Base-by-base conservation (phyloP, 2,329 filamentous ascomycete genomes). In the Cladosporium velox region DNA sequence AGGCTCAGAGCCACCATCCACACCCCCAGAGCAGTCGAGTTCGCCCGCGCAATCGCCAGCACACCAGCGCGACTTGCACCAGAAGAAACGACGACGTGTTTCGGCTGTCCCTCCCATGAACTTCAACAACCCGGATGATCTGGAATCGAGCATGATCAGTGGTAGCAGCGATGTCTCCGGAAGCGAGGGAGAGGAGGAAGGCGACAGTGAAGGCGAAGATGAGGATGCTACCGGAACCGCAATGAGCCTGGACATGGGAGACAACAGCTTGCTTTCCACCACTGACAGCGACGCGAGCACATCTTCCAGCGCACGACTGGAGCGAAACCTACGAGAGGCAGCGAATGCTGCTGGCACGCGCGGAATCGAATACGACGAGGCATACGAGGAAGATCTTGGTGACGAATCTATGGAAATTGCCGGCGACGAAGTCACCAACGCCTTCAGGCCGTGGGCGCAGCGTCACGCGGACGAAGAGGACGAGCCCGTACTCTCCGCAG, bases 81-180 rank as follows among this genome's bases (percentile, higher is more conserved):
- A 89, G 74, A 87, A 86, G 76, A 83, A 85, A 73, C 76, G 79
- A 41, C 82, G 88, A 62, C 82, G 89, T 68, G 90, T 87, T 77
- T 92, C 90, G 6, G 88, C 84, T 1, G 86, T 88, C n/a, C 84
- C 87, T 7, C 82, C 86, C 0, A 83, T 87, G 76, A 85, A 88
- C 72, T 88, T 89, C 73, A 86, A 88, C 72, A 86, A 89, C 67
- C 84, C 84, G 0, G 88, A 90, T 21, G 81, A 83, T 61, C 86
- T 90, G 60, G 85, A 89, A 65, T 92, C 91, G 15, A 95, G 91
- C 66, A 87, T 93, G 10, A 90, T 91, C 73, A 94, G 92, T 70
- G 86, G 83, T 55, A 85, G 84, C 78, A 74, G 81, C 71, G 75
- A 77, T 44, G 69, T 69, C 7, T 72, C 70, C 24, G 70, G 66